Evolutionary conservation across 1,139 yeast genomes (phyloP), one percentile per base, ranked within the genome.

Genomic region (Pichia norvegensis): DNA sequence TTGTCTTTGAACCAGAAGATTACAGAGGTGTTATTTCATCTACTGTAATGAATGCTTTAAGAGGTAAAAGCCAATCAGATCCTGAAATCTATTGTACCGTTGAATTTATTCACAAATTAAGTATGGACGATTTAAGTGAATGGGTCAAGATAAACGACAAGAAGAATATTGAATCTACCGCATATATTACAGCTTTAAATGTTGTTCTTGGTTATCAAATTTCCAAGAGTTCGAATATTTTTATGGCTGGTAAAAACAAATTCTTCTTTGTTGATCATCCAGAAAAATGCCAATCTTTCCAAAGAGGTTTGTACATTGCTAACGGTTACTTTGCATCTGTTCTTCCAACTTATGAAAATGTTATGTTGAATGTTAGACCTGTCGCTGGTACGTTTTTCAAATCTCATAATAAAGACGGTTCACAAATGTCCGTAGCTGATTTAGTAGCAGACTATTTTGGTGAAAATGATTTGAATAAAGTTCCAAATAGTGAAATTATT

Each of bases 81-180:
- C 52, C 53, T 11, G 36, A 36, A n/a, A 45, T 52, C 36, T 46
- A 29, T 29, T 48, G 56, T 48, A 49, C 54, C 11, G 58, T 54
- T 42, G 55, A 51, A 37, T 51, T 44, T 20, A 51, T 52, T 23
- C 52, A 52, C 23, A 47, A 46, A 29, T 44, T 54, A 20, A 49
- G 49, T 27, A 56, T 56, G 53, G 54, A 52, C 38, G 54, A 53
- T 38, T 46, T 52, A 17, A 46, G 44, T 22, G 52, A 48, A 38
- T 61, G 57, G 22, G 69, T 67, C 14, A 62, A 64, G 40, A 66
- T 43, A 58, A 59, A 29, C 64, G 72, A 55, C n/a, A 52, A 50
- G 8, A 49, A 47, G 13, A 51, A 48, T 14, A 46, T 54, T 40
- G 55, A 54, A 25, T 42, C 55, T 22, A 44, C 46, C 33, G 53